phyloP scores from a whole-genome alignment of 2,329 filamentous ascomycete genomes.

The Colletotrichum gloeosporioides region DNA sequence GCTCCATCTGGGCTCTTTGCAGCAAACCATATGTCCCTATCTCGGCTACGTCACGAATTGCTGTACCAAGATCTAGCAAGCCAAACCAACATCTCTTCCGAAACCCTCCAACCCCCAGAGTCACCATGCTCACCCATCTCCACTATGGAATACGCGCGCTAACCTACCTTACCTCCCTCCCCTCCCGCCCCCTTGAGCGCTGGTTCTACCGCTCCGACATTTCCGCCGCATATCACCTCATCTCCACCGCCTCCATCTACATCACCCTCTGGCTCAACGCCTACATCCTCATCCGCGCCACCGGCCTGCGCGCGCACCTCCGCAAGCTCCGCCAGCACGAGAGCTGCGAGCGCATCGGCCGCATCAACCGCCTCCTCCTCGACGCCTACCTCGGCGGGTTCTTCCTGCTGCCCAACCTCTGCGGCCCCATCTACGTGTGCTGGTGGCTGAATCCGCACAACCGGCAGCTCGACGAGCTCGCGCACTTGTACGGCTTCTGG shows the following conservation, averaged over 20 bases:
- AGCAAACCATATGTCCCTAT: not conserved
- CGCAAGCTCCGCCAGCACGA: not conserved
- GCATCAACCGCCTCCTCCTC: not conserved
- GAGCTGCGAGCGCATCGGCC: not conserved
- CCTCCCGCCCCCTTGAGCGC: not conserved
- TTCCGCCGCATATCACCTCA: not conserved
- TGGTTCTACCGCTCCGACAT: constrained; percentile 7
- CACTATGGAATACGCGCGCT: not conserved
- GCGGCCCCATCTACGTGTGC: not conserved
- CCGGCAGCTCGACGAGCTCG: not conserved
- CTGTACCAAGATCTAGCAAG: not conserved
- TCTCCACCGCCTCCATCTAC: not conserved
- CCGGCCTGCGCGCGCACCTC: not conserved
- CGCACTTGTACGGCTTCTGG: constrained; percentile 10
- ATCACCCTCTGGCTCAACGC: not conserved
- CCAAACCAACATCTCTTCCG: not conserved
- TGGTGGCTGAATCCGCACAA: not conserved
- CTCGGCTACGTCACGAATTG: not conserved
- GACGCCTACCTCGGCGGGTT: not conserved
- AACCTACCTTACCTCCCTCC: not conserved
- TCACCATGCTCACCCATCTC: not conserved
- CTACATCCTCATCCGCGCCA: not conserved
- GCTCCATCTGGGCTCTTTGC: not conserved
- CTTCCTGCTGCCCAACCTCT: constrained; percentile 9
- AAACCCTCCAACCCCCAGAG: not conserved